phyloP scores from a whole-genome alignment of 192 early-diverging fungal genomes.

The Kickxella alabastrina region DNA sequence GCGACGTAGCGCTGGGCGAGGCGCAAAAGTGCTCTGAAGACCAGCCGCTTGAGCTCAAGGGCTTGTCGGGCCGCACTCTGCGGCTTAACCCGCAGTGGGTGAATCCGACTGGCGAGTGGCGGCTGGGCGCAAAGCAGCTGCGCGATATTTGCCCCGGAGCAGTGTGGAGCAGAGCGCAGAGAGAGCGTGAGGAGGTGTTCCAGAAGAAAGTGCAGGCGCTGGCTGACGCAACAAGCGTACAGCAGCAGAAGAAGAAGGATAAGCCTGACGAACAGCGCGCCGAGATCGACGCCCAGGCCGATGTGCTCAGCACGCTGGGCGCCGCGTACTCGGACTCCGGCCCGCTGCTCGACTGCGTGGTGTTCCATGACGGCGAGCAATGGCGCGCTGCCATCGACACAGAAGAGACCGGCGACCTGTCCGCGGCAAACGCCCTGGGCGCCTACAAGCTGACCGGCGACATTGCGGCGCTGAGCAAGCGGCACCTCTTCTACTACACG shows the following conservation, averaged over 20 bases:
- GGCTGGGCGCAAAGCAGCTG: constrained; percentile 74
- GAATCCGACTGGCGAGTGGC: constrained; percentile 81
- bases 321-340: constrained; percentile 76
- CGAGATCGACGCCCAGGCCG: constrained; percentile 53
- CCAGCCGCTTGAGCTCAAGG: constrained; percentile 54
- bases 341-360: constrained; percentile 71
- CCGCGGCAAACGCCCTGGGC: constrained; percentile 58
- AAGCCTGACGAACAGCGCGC: constrained; percentile 44
- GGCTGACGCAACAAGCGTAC: constrained; percentile 17
- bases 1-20: constrained; percentile 63
- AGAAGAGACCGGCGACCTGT: constrained; percentile 73
- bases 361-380: constrained; percentile 83
- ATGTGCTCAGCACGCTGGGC: constrained; percentile 58
- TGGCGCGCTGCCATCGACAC: constrained; percentile 85
- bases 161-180: constrained; percentile 42
- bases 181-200: constrained; percentile 51
- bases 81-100: constrained; percentile 65
- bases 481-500: constrained; percentile 80
- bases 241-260: constrained; percentile 28
- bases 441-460: constrained; percentile 70
- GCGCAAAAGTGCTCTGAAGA: constrained; percentile 46
- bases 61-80: constrained; percentile 73
- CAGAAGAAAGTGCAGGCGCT: constrained; percentile 23
- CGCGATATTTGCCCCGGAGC: constrained; percentile 70
- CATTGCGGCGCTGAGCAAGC: constrained; percentile 69